Base-by-base conservation (phyloP, 352 stramenopile species). In the Phytophthora europaea region DNA sequence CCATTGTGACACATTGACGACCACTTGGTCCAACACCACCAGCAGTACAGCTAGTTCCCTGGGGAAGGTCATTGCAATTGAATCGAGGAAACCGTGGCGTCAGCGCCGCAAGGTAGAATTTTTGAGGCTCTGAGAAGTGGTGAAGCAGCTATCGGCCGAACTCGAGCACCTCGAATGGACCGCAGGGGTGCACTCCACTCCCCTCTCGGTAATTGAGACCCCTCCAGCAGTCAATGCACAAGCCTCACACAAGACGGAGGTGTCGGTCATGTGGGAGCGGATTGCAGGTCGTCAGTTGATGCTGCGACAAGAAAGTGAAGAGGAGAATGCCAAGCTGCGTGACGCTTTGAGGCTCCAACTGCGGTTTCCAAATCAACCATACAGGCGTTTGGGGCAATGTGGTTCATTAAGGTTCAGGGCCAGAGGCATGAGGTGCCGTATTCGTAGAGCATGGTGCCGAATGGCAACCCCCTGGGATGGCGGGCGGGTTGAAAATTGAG, bases 61-160 rank as follows among this genome's bases (percentile, higher is more conserved):
- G 12, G 53, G 63, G 2, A 63, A 50, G 40, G 16, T n/a, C 13
- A 4, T 34, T 15, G 22, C 20, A 31, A 31, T 31, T 31, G 26
- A 31, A 31, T 5, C 26, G 52, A 77, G 70, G 50, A 77, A 77
- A n/a, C 57, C 65, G 28, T 77, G 70, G 70, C 47, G 70, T 50
- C 70, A 77, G 23, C 65, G 65, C n/a, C 70, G 65, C 34, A 77
- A 77, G 61, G 70, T 74, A 5, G 70, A 77, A 45, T 7, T 77
- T 12, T 33, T 77, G 47, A 36, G 28, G 15, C 59, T 77, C 1
- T 36, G 70, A 2, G 70, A 77, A 10, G 65, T 77, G 8, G 70
- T 60, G 15, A 77, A 74, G 47, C 59, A 74, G 16, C 57, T 77
- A 6, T 73, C 66, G 5, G 10, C 36, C 1, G 53, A 77, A 23